Conservation (phyloP, 2,329 filamentous ascomycete genomes). For the Dactylellina haptotyla region DNA sequence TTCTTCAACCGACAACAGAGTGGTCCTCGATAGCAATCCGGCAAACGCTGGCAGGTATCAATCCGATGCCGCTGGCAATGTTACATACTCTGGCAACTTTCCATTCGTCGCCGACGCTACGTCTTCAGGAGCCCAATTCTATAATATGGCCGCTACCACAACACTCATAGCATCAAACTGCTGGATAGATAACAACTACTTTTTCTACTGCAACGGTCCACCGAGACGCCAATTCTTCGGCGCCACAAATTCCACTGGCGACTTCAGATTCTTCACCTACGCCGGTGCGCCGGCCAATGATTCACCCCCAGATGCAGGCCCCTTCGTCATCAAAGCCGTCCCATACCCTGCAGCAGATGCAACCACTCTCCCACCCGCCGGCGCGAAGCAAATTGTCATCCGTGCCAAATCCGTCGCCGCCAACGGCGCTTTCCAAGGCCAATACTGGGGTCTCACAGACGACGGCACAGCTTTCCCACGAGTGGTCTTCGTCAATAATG, state of each 20-base stretch:
- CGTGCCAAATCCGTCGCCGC: not conserved
- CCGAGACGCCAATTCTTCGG: not conserved
- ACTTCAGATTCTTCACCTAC: not conserved
- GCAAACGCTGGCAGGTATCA: not conserved
- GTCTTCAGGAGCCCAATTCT: not conserved
- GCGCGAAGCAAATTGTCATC: constrained; percentile 11
- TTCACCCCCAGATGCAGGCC: not conserved
- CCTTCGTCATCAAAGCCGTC: constrained; percentile 14
- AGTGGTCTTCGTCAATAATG: not conserved
- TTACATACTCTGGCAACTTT: not conserved
- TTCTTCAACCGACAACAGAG: not conserved
- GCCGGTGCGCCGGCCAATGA: not conserved
- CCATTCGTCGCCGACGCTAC: not conserved
- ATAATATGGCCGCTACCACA: not conserved
- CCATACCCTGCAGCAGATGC: constrained; percentile 12
- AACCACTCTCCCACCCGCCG: not conserved
- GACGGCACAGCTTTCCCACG: not conserved
- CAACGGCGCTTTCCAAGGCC: not conserved
- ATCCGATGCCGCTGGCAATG: not conserved
- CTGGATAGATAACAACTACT: not conserved
- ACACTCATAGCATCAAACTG: not conserved
- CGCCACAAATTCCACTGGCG: not conserved
- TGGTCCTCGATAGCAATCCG: not conserved
- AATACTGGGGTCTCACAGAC: not conserved
- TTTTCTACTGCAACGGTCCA: not conserved